Base-by-base conservation (phyloP, 495 filamentous ascomycete species). In the Aspergillus baeticus region DNA sequence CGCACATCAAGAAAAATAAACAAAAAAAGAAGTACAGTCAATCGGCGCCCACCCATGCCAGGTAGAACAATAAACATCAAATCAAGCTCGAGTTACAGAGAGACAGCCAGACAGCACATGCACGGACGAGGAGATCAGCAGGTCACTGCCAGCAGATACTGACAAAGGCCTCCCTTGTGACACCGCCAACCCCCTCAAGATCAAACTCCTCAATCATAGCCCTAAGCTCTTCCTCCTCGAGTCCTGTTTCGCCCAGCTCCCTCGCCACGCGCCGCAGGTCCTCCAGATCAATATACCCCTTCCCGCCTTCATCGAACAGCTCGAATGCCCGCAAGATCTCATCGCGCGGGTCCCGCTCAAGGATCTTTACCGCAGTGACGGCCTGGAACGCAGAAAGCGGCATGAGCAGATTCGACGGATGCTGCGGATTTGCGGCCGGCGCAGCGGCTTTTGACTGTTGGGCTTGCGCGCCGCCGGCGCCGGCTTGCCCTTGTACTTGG, bases 191-290 rank as follows among this genome's bases (percentile, higher is more conserved):
- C 0, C 90, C 92, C 68, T 93, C 88, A 54, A 96, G 76, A 78
- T 98, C 94, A 81, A 98, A 98, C 76, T 98, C 94, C 72, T 96
- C 92, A 75, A 98, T 90, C 94, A 98, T 98, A 65, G 93, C 91
- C 57, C 80, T 77, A 39, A 98, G 73, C 72, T 98, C 93, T 60
- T 95, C 90, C 65, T 98, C 92, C 64, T 95, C 91, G 36, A 98
- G 75, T 5, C 84, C 84, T 39, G 84, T 87, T 72, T 98, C 93
- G 1, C 92, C 92, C 20, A 98, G 71, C 73, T 97, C 94, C 62
- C 91, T 81, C 59, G 94, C 91, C 45, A 98, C 93, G 31, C 89
- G 75, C 54, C 90, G 74, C 63, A 98, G 67, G 78, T 98, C 94
- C 51, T 91, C 85, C 18, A 96, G 75, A 44, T 84, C 87, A 56